Percentiles rank a stretch among this genome's conserved stretches.
Evolutionary conservation across 2,329 filamentous ascomycete genomes (phyloP).

Genomic region (Ascochyta clinopodiicola): DNA sequence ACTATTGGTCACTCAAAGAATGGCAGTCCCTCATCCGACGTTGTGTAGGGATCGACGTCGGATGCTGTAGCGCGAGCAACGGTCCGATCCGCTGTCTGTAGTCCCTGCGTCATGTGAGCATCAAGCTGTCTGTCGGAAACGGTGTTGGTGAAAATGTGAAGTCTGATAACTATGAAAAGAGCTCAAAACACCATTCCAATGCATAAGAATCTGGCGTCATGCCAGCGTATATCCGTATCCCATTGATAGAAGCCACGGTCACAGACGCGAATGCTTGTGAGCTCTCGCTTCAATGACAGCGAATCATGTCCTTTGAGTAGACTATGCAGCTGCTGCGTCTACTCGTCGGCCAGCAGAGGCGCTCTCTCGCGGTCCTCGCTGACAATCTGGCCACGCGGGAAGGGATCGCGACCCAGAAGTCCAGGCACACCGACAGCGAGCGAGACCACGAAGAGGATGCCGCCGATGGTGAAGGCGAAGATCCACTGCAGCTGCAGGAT

Average conservation of each 20-base stretch:
- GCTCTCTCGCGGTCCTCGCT: constrained; percentile 60
- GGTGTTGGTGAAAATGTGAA: background rate
- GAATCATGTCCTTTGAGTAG: background rate
- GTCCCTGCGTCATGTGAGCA: background rate
- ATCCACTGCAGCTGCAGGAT: constrained; percentile 88
- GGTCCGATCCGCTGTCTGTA: constrained; percentile 10
- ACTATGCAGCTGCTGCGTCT: background rate
- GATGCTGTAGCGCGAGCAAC: constrained; percentile 1
- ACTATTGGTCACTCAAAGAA: background rate
- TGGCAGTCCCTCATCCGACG: background rate
- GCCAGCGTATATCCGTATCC: too few species aligned
- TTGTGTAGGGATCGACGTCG: background rate
- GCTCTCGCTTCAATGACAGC: too few species aligned
- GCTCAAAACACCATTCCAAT: background rate
- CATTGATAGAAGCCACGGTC: too few species aligned
- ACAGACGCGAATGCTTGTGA: too few species aligned
- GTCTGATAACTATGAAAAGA: background rate
- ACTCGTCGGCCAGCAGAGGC: constrained; percentile 56
- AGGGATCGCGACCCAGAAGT: constrained; percentile 64
- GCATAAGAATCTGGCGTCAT: too few species aligned
- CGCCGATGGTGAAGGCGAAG: constrained; percentile 86
- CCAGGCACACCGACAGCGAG: constrained; percentile 69
- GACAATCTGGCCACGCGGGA: constrained; percentile 55
- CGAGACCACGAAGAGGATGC: constrained; percentile 73
- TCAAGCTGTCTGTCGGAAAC: too few species aligned